A percentile compares a stretch with the other conserved stretches of the same genome.
Conservation (phyloP, 2,329 filamentous ascomycete genomes). For the Ophiostoma piceae region DNA sequence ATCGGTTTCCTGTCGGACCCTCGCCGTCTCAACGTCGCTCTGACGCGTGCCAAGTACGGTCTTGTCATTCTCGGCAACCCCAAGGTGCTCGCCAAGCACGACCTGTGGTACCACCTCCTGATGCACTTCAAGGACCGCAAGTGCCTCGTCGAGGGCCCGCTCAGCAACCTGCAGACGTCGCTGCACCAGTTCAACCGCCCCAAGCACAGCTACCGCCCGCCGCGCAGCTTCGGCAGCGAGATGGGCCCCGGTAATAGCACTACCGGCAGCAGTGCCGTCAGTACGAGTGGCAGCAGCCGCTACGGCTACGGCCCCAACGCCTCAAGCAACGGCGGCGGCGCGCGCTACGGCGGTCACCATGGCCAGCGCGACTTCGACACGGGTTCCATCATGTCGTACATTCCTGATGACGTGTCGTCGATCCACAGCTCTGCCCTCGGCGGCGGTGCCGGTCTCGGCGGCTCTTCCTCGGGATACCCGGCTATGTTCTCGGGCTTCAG, state of each 20-base stretch:
- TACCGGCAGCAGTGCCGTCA: conserved; percentile 30
- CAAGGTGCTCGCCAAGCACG: conserved; percentile 95
- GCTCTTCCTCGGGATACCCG: conserved; percentile 66
- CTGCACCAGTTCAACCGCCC: conserved; percentile 91
- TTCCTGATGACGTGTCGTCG: conserved; percentile 93
- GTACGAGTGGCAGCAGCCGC: conserved; percentile 19
- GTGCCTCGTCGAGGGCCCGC: conserved; percentile 89
- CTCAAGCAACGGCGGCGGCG: conserved; percentile 16
- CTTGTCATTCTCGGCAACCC: conserved; percentile 95
- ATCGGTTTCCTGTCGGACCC: conserved; percentile 98
- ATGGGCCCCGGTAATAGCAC: conserved; percentile 29
- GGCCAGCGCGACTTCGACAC: conserved; percentile 59
- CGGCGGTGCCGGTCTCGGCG: conserved; percentile 60
- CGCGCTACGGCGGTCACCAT: conserved; percentile 23
- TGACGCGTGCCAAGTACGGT: conserved; percentile 95
- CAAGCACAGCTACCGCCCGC: conserved; percentile 87
- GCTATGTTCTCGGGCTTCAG: conserved; percentile 94
- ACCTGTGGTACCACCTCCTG: conserved; percentile 92
- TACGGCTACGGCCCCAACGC: conserved; percentile 28
- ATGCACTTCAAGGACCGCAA: conserved; percentile 96
- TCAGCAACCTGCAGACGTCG: conserved; percentile 93
- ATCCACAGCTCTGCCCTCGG: conserved; percentile 89
- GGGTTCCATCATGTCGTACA: conserved; percentile 88
- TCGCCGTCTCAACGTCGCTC: conserved; percentile 90
- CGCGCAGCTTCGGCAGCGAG: conserved; percentile 64